phyloP scores from a whole-genome alignment of 129 eudicot genomes.

The Escallonia rubra region DNA sequence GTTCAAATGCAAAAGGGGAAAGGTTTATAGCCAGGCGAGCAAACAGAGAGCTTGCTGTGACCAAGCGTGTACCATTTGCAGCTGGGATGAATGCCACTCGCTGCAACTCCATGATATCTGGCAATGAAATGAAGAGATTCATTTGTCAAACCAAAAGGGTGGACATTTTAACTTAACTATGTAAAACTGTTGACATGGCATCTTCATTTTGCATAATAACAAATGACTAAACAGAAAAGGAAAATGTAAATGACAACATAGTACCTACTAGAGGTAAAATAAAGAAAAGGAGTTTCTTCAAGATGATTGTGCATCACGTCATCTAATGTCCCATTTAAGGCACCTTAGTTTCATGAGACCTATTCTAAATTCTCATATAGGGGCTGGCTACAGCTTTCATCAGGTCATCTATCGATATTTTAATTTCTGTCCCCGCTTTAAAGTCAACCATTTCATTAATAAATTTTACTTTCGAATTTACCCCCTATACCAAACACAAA shows the following conservation, averaged over 20 bases:
- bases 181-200: neutral
- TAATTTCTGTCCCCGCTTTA: neutral
- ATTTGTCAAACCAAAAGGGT: neutral
- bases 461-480: too few relatives aligned
- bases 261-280: neutral
- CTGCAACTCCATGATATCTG: conserved; percentile 70
- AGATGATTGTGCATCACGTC: neutral
- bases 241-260: too few relatives aligned
- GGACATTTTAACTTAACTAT: neutral
- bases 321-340: neutral
- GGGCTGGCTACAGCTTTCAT: neutral
- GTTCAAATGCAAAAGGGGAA: conserved; percentile 98
- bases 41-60: conserved; percentile 78
- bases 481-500: too few relatives aligned
- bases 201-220: neutral
- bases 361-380: neutral
- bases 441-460: too few relatives aligned
- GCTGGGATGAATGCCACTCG: conserved; percentile 94
- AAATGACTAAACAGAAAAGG: too few relatives aligned
- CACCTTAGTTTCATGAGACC: neutral
- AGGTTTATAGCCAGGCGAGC: conserved; percentile 78
- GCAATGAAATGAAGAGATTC: conserved; percentile 6
- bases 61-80: conserved; percentile 97
- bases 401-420: neutral
- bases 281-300: neutral